These are phyloP conservation scores for Suillus subalutaceus DNA, from an alignment of 768 basidiomycete genomes.

Conservation along the genomic window DNA sequence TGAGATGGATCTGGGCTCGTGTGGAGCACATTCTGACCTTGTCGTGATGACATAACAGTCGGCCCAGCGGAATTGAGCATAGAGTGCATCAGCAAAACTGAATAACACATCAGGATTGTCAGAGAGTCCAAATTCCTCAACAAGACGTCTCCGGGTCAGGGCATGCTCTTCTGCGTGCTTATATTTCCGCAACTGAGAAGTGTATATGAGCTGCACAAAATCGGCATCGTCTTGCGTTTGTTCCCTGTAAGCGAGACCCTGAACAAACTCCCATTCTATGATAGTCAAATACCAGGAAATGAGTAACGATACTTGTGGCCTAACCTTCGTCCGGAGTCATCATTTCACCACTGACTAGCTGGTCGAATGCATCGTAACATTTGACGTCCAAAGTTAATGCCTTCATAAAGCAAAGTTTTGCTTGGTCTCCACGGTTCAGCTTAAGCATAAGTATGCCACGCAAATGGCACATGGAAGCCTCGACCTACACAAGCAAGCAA, in stretches of 20 bases:
- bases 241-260: constrained; percentile 76
- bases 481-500: constrained; percentile 59
- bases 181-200: constrained; percentile 88
- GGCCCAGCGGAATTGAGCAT: constrained; percentile 87
- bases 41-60: constrained; percentile 91
- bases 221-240: constrained; percentile 89
- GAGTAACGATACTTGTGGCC: constrained; percentile 12
- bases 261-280: constrained; percentile 95
- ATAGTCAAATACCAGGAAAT: constrained; percentile 12
- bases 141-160: constrained; percentile 74
- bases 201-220: constrained; percentile 93
- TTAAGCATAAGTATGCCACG: constrained; percentile 94
- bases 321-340: constrained; percentile 95
- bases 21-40: constrained; percentile 46
- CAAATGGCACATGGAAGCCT: constrained; percentile 96
- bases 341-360: constrained; percentile 91
- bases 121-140: constrained; percentile 79
- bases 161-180: constrained; percentile 84
- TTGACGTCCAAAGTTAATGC: constrained; percentile 93
- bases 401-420: constrained; percentile 95
- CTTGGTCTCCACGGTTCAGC: constrained; percentile 85
- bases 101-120: constrained; percentile 94
- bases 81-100: constrained; percentile 89
- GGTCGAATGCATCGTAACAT: constrained; percentile 94
- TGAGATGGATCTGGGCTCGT: constrained; percentile 1